A percentile compares a stretch with the other conserved stretches of the same genome.
phyloP scores from a whole-genome alignment of 495 filamentous ascomycete genomes.

The Xylaria palmicola region DNA sequence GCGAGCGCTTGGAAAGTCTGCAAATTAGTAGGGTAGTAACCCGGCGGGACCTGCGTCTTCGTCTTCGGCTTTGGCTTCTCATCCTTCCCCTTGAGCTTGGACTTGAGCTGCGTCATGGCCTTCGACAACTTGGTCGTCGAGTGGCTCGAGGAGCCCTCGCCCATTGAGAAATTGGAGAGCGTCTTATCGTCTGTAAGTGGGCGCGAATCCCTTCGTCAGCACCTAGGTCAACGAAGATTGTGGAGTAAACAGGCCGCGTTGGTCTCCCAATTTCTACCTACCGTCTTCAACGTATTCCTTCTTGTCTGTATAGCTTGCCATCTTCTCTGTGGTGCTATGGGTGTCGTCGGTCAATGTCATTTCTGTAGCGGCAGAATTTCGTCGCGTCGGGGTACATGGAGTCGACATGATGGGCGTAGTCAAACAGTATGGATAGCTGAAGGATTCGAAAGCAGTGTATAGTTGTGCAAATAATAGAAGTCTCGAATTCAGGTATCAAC shows the following conservation, averaged over 20 bases:
- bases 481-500: neutral
- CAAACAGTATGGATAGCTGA: neutral
- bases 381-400: neutral
- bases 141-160: neutral
- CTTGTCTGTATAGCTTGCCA: neutral
- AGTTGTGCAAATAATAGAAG: neutral
- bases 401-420: constrained; percentile 1
- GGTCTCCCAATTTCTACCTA: neutral
- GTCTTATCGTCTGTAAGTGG: constrained; percentile 12
- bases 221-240: neutral
- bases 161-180: neutral
- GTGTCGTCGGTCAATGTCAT: constrained; percentile 3
- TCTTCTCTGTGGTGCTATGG: neutral
- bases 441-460: neutral
- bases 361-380: neutral
- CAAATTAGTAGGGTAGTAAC: constrained; percentile 10
- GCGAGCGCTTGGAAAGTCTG: constrained; percentile 3
- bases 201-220: neutral
- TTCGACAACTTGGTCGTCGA: constrained; percentile 4
- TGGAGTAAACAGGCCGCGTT: neutral
- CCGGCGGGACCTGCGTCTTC: neutral
- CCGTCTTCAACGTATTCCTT: constrained; percentile 7
- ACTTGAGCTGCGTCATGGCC: neutral
- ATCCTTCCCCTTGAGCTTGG: neutral
- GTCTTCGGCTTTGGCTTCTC: neutral